These are phyloP conservation scores for Ophiostoma sp. DNA, from an alignment of 2,329 filamentous ascomycete species.

Conservation along the genomic window DNA sequence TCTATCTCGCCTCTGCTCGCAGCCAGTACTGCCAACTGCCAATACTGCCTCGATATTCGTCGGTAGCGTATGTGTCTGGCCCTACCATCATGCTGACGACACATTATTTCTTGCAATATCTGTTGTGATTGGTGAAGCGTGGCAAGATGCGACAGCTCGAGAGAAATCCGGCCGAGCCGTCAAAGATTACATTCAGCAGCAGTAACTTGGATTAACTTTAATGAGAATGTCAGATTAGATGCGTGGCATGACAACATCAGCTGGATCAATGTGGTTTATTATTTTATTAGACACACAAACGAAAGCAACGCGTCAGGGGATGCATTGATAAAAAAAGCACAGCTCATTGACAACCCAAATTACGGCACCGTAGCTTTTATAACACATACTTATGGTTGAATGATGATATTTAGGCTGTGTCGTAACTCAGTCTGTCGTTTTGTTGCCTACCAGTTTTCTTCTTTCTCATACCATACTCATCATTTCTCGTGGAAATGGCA, in stretches of 20 bases:
- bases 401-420: not conserved
- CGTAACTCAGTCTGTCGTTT: not conserved
- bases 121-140: not conserved
- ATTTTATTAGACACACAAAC: too few species aligned
- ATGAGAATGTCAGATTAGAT: not conserved
- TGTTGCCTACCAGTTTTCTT: not conserved
- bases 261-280: too few species aligned
- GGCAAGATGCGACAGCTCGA: not conserved
- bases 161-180: not conserved
- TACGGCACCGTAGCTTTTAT: too few species aligned
- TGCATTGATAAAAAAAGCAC: too few species aligned
- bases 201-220: not conserved
- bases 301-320: too few species aligned
- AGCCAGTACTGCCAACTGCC: not conserved
- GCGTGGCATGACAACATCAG: not conserved
- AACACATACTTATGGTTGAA: too few species aligned
- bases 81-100: conserved; percentile 7
- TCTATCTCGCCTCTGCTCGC: not conserved
- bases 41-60: not conserved
- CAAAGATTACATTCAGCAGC: not conserved
- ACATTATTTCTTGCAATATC: not conserved
- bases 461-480: too few species aligned
- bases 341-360: too few species aligned
- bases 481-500: too few species aligned
- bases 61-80: not conserved